A percentile compares a stretch with the other conserved stretches of the same genome.
Conservation (phyloP, 768 basidiomycete species). For the Xanthoconium stramineum region DNA sequence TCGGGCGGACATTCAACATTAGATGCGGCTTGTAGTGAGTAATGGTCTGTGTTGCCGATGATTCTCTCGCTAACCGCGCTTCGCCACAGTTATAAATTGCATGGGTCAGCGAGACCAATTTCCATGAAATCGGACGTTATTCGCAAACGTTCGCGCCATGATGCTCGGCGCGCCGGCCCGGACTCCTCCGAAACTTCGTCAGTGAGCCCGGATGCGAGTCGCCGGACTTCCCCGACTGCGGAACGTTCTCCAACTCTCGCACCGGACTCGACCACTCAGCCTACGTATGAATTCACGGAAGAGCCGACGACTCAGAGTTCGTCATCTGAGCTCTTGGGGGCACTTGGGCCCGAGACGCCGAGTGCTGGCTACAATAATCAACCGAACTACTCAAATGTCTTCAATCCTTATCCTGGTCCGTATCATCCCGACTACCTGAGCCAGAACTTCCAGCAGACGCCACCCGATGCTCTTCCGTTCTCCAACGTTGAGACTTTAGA, state of each 20-base stretch:
- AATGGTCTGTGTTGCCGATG: background rate
- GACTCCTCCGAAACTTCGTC: slow-evolving; percentile 66
- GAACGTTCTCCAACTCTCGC: slow-evolving; percentile 66
- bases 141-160: slow-evolving; percentile 81
- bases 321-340: slow-evolving; percentile 53
- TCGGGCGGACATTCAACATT: slow-evolving; percentile 3
- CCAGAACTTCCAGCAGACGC: slow-evolving; percentile 44
- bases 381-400: slow-evolving; percentile 31
- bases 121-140: slow-evolving; percentile 92
- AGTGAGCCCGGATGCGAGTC: slow-evolving; percentile 69
- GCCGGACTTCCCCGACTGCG: slow-evolving; percentile 63
- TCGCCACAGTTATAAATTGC: slow-evolving; percentile 63
- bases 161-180: slow-evolving; percentile 58
- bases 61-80: slow-evolving; percentile 8
- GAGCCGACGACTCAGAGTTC: slow-evolving; percentile 37
- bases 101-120: slow-evolving; percentile 81
- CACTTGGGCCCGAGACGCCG: slow-evolving; percentile 36
- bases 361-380: slow-evolving; percentile 26
- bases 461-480: slow-evolving; percentile 53
- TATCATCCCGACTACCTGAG: slow-evolving; percentile 71
- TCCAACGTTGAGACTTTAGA: slow-evolving; percentile 46
- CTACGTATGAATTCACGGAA: slow-evolving; percentile 47
- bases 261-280: slow-evolving; percentile 65
- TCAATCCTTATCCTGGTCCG: slow-evolving; percentile 61
- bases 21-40: slow-evolving; percentile 79